Evolutionary conservation across 2,329 filamentous ascomycete species (phyloP), one percentile per base, ranked within the genome.

Genomic region (Beauveria caledonica): DNA sequence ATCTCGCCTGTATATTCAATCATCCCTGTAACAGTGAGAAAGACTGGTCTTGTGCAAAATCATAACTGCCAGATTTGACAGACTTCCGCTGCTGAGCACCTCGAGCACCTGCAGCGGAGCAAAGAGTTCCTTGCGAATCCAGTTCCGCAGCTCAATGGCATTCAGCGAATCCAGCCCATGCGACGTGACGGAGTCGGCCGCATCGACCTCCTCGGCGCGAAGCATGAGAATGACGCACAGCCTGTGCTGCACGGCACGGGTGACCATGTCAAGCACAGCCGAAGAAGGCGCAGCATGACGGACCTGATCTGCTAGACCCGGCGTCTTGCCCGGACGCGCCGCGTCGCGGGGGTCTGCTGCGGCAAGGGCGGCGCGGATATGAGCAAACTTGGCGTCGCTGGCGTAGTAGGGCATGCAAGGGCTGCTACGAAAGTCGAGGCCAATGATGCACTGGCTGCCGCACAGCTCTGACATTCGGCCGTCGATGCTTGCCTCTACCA

Each of bases 41-140:
- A 68, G 64, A 10, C 65, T 65, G 8, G 64, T 66, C 63, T 70
- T 71, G 36, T 63, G 66, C 53, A 71, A 55, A 15, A 70, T 39
- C 40, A 57, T 50, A 5, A 36, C 42, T 3, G 60, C 62, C 36
- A 63, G 52, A 50, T 63, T 54, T 7, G 23, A 21, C 36, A 71
- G 68, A 36, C 60, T 63, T 13, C 79, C 78, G 66, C 78, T 80
- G 25, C 76, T 77, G 52, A 83, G 67, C 62, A 83, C 65, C 66
- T 83, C 80, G 61, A 83, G 67, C 0, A 83, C 79, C 69, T 83
- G 78, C 64, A 82, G 64, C 55, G 76, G 80, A 1, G 76, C 74
- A 66, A 80, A 73, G 63, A 80, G 74, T 67, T 79, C 77, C 60
- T 77, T 74, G 13, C 76, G 76, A 57, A 80, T 77, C 71, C 77